Conservation (phyloP, 495 filamentous ascomycete genomes). For the Staphylotrichum longicolle region DNA sequence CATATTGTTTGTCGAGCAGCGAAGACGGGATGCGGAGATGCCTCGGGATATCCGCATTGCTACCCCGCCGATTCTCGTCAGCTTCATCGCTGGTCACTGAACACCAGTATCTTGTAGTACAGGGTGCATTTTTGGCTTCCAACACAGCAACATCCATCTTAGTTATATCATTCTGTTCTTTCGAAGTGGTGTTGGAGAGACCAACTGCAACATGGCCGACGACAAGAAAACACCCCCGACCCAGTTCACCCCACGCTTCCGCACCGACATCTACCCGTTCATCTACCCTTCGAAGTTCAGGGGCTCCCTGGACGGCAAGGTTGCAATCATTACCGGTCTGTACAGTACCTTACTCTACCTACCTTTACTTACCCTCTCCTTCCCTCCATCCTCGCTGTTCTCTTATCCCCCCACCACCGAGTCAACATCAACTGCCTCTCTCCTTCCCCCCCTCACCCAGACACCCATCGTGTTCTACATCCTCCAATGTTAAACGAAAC, state of each 20-base stretch:
- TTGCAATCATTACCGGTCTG: conserved; percentile 36
- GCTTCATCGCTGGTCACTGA: background rate
- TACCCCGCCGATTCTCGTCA: conserved; percentile 12
- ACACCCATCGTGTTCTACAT: too few relatives aligned
- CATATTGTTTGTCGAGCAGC: background rate
- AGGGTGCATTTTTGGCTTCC: background rate
- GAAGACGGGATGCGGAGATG: background rate
- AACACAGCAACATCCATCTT: background rate
- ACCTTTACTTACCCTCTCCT: background rate
- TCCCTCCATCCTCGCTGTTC: background rate
- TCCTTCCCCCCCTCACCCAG: background rate
- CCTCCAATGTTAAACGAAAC: too few relatives aligned
- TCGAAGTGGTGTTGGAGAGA: background rate
- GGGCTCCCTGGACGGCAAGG: conserved; percentile 30
- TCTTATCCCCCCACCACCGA: background rate
- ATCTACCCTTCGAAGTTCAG: conserved; percentile 34
- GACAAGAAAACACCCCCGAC: background rate
- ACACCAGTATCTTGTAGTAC: too few relatives aligned
- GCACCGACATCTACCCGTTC: conserved; percentile 37
- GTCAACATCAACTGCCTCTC: too few relatives aligned
- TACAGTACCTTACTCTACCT: background rate
- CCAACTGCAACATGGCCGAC: conserved; percentile 8
- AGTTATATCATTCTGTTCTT: too few relatives aligned
- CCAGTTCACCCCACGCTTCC: conserved; percentile 33
- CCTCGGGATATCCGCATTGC: conserved; percentile 1